A percentile compares a stretch with the other conserved stretches of the same genome.
Evolutionary conservation across 192 early-diverging fungal species (phyloP).

Genomic region (Backusella luteola): DNA sequence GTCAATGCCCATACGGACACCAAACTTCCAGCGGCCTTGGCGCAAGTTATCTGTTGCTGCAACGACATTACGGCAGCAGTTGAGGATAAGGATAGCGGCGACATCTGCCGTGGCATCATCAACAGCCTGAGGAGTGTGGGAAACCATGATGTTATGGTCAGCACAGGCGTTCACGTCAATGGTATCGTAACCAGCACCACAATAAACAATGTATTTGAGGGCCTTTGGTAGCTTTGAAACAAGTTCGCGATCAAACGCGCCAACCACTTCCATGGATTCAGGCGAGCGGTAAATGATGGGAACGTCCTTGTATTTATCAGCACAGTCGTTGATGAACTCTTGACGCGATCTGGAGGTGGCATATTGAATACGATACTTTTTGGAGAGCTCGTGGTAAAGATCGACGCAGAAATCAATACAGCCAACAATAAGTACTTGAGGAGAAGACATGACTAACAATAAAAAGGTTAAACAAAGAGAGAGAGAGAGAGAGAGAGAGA

Average conservation of each 20-base stretch:
- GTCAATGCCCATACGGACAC: slow-evolving; percentile 36
- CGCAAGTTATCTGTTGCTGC: slow-evolving; percentile 36
- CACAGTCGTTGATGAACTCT: slow-evolving; percentile 34
- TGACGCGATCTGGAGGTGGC: slow-evolving; percentile 25
- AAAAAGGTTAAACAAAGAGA: background rate
- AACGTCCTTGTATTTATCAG: slow-evolving; percentile 28
- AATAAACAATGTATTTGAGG: slow-evolving; percentile 27
- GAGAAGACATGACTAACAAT: background rate
- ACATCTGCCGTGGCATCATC: slow-evolving; percentile 45
- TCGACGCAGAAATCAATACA: slow-evolving; percentile 27
- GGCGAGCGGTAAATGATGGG: slow-evolving; percentile 19
- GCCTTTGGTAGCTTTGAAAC: slow-evolving; percentile 31
- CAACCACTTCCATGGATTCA: slow-evolving; percentile 22
- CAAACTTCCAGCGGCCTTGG: slow-evolving; percentile 36
- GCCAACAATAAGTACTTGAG: slow-evolving; percentile 27
- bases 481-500: background rate
- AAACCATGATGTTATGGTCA: slow-evolving; percentile 36
- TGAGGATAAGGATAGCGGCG: slow-evolving; percentile 46
- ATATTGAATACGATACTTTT: slow-evolving; percentile 22
- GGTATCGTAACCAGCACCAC: slow-evolving; percentile 41
- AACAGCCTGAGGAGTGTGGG: slow-evolving; percentile 44
- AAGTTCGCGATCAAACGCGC: slow-evolving; percentile 35
- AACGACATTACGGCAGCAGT: slow-evolving; percentile 43
- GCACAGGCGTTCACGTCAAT: slow-evolving; percentile 37
- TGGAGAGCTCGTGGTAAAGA: slow-evolving; percentile 13